Percentiles rank a stretch among this genome's conserved stretches.
These are phyloP conservation scores for Aspergillus fumigatiaffinis DNA, from an alignment of 2,329 filamentous ascomycete genomes.

Conservation along the genomic window DNA sequence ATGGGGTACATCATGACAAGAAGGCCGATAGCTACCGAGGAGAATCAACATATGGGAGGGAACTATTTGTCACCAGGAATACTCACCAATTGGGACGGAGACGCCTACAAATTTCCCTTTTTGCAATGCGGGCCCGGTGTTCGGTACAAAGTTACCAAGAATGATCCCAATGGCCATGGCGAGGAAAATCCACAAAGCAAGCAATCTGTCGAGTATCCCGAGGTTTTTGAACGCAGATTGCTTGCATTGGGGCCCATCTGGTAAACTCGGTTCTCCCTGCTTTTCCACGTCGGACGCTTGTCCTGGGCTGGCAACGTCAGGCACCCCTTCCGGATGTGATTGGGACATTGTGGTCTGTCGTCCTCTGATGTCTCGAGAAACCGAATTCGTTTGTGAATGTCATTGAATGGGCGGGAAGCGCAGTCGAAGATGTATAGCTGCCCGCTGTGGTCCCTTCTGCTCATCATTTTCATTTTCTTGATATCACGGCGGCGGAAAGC, in stretches of 20 bases:
- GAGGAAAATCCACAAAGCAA: conserved; percentile 71
- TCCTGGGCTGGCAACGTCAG: not conserved
- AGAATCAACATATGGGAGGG: not conserved
- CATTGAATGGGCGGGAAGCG: no score
- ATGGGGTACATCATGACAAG: conserved; percentile 96
- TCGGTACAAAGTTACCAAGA: conserved; percentile 69
- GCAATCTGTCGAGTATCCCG: conserved; percentile 58
- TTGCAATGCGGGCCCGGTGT: conserved; percentile 59
- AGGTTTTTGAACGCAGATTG: conserved; percentile 46
- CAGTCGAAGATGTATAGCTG: not conserved
- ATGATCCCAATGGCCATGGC: conserved; percentile 74
- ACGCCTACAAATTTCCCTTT: conserved; percentile 69
- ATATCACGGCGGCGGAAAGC: not conserved
- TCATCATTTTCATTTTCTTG: no score
- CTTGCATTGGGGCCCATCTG: conserved; percentile 3
- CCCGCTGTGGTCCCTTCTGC: not conserved
- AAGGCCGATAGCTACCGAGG: conserved; percentile 64
- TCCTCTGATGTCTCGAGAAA: not conserved
- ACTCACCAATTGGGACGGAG: conserved; percentile 61
- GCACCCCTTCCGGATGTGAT: not conserved
- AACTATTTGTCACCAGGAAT: conserved; percentile 7
- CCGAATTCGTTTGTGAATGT: no score
- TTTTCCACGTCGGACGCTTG: conserved; percentile 9
- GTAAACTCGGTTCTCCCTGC: not conserved
- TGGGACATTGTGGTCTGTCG: conserved; percentile 1